A percentile compares a stretch with the other conserved stretches of the same genome.
phyloP scores from a whole-genome alignment of 2,329 filamentous ascomycete genomes.

The Colletotrichum endophyticum region DNA sequence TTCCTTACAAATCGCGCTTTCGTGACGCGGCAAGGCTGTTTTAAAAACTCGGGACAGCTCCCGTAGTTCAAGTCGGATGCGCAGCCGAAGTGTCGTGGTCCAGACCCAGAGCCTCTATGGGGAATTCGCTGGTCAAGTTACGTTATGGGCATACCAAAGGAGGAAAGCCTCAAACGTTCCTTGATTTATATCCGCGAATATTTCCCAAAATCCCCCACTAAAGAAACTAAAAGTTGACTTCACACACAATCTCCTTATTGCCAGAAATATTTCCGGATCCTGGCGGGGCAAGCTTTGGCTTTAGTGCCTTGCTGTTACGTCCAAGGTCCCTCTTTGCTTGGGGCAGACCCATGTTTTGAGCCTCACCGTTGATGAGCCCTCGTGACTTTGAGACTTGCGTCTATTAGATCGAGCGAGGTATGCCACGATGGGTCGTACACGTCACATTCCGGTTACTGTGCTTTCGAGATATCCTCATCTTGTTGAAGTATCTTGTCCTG shows the following conservation, averaged over 20 bases:
- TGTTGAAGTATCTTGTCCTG: neutral
- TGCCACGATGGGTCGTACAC: neutral
- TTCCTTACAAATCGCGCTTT: neutral
- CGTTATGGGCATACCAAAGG: neutral
- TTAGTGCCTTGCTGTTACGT: neutral
- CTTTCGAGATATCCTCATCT: neutral
- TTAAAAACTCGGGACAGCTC: neutral
- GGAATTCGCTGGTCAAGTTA: neutral
- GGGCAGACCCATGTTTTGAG: neutral
- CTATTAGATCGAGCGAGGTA: neutral
- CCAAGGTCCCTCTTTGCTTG: neutral
- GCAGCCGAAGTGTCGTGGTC: neutral
- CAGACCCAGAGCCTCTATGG: neutral
- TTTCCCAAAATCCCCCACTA: neutral
- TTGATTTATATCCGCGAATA: neutral
- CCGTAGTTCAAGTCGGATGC: neutral
- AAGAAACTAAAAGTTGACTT: neutral
- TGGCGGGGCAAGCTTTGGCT: neutral
- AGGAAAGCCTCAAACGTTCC: neutral
- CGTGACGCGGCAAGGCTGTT: neutral
- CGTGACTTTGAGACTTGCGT: neutral
- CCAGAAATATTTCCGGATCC: neutral
- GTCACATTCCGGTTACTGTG: neutral
- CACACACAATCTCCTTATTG: neutral
- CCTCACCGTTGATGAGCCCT: neutral